A percentile compares a stretch with the other conserved stretches of the same genome.
Conservation (phyloP, 768 basidiomycete species). For the Boletus subparvulus region DNA sequence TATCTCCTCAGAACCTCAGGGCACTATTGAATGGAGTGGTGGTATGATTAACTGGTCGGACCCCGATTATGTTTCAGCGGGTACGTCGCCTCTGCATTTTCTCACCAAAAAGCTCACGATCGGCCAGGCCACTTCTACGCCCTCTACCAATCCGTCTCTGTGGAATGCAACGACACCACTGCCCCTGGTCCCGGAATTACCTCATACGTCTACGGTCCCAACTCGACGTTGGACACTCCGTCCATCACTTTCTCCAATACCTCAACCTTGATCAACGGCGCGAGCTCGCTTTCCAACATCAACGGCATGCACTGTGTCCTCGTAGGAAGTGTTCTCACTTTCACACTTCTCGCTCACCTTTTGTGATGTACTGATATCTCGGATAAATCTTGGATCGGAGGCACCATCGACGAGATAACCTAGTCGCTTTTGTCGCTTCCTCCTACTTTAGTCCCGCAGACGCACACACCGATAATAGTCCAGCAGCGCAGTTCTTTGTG, state of each 20-base stretch:
- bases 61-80: conserved; percentile 71
- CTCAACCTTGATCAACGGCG: conserved; percentile 51
- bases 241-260: conserved; percentile 57
- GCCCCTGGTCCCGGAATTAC: conserved; percentile 47
- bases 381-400: background rate
- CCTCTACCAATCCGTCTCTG: conserved; percentile 56
- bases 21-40: conserved; percentile 78
- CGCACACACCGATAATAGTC: background rate
- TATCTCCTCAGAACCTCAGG: conserved; percentile 54
- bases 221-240: conserved; percentile 53
- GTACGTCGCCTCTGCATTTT: conserved; percentile 27
- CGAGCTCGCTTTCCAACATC: conserved; percentile 7
- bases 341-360: conserved; percentile 17
- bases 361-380: conserved; percentile 14
- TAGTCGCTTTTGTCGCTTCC: background rate
- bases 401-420: background rate
- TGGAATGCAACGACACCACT: conserved; percentile 59
- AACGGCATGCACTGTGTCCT: conserved; percentile 14
- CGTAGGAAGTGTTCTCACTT: conserved; percentile 11
- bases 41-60: conserved; percentile 82
- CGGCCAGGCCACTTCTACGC: conserved; percentile 66
- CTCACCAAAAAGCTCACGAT: background rate
- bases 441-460: background rate
- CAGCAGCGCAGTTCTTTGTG: background rate
- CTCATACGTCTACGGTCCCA: conserved; percentile 63